Base-by-base conservation (phyloP, 1,284 basidiomycete species). In the Ganoderma lucidum region DNA sequence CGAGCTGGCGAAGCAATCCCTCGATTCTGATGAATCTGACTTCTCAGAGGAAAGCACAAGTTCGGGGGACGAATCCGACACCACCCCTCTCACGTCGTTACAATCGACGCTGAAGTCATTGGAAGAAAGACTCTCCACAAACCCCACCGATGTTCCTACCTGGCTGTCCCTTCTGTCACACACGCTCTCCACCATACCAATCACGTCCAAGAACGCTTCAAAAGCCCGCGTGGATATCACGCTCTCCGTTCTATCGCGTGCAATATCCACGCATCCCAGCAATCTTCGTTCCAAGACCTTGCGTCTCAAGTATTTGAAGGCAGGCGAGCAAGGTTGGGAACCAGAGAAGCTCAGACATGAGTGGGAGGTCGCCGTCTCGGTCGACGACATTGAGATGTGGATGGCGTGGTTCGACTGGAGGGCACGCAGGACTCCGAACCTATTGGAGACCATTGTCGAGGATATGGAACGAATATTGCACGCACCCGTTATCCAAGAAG, bases 331-430 rank as follows among this genome's bases (percentile, higher is more conserved):
- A 69, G 74, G 91, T n/a, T 94, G 91, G 93, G 78, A 85, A 41
- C 81, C 84, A 68, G 81, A 82, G 61, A 85, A 88, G 79, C 74
- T 91, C 12, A 71, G 77, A 28, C 80, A 83, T 15, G 91, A 95
- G 75, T 96, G 95, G 95, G 90, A 92, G 63, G 83, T 86, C 51
- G 89, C 92, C 0, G 79, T 93, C 70, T 75, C 82, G 32, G 80
- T 85, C 10, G 85, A 84, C 51, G 81, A 83, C 44, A 82, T 87
- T 41, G 82, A 84, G 65, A 82, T 93, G 19, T 90, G 88, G 86
- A 85, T 92, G 79, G 90, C 90, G 71, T 95, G 92, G 93, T 76
- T 93, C 6, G 91, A 92, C 73, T 94, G 91, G 93, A 84, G 85
- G 65, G 86, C 91, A 41, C 82, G 87, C 37, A 84, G 74, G 56